Evolutionary conservation across 2,329 filamentous ascomycete species (phyloP), one percentile per base, ranked within the genome.

Genomic region (Aureobasidium uvarum): DNA sequence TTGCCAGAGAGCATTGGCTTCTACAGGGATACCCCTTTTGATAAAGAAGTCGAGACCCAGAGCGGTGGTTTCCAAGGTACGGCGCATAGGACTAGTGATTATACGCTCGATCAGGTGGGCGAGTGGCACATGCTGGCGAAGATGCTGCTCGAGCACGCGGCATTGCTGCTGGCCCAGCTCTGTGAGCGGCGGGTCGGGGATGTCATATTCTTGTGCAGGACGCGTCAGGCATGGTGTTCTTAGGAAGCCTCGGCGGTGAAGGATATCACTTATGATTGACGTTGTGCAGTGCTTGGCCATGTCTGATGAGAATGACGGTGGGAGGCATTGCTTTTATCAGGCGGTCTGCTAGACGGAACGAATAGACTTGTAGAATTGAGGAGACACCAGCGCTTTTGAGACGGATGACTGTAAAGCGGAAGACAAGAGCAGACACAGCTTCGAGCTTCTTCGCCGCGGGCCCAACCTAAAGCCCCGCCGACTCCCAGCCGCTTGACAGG

Each of bases 1-100:
- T 79, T 90, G 87, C 87, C 87, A 90, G 64, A 81, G 80, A 4
- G 87, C 86, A 70, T 86, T 81, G 1, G 84, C 82, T 55, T 83
- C 75, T 28, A 89, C 79, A 52, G 79, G 80, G 23, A 87, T 77
- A 1, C 84, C 84, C 50, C 75, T 76, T 23, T 83, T 80, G 56
- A 86, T 77, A 52, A 89, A 76, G 81, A 83, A 88, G 69, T 83
- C 82, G 1, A 89, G 77, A 0, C 82, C 81, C 10, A 83, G 77
- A 48, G 83, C 77, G 1, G 86, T 83, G 1, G 88, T 90, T 75
- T 90, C 85, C 36, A 89, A 77, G 1, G 87, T 89, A 36, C 88
- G 81, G 18, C 81, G 78, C 85, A 89, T 88, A 1, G 87, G 85
- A 71, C 86, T 89, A 56, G 85, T 83, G 38, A 90, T 72, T 62